A percentile compares a stretch with the other conserved stretches of the same genome.
phyloP scores from a whole-genome alignment of 768 basidiomycete genomes.

The Trichaptum fuscoviolaceum region DNA sequence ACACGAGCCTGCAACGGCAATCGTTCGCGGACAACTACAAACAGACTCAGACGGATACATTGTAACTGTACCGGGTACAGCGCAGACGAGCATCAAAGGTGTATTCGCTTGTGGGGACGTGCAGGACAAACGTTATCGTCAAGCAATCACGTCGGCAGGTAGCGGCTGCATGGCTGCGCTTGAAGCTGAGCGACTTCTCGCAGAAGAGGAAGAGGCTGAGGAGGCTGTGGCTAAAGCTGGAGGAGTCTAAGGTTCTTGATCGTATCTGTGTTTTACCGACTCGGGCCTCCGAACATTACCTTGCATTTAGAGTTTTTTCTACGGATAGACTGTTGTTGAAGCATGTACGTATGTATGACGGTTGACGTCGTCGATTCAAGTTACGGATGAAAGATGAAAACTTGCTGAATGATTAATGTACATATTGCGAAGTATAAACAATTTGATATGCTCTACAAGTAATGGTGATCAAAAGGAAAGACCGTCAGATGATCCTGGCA shows the following conservation, averaged over 20 bases:
- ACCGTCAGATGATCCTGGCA: background rate
- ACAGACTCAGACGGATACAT: constrained; percentile 95
- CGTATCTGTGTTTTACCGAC: background rate
- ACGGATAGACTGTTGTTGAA: background rate
- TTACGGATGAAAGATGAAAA: background rate
- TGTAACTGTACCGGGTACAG: constrained; percentile 91
- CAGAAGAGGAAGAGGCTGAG: constrained; percentile 71
- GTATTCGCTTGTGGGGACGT: constrained; percentile 99
- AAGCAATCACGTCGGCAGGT: constrained; percentile 89
- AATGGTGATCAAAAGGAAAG: background rate
- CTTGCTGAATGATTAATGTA: background rate
- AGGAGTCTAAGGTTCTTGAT: background rate
- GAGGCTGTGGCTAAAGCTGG: background rate
- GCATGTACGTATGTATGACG: background rate
- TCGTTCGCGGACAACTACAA: constrained; percentile 84
- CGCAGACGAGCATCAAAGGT: constrained; percentile 89
- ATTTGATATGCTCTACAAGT: background rate
- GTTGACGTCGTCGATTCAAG: too few species aligned
- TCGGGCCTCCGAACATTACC: background rate
- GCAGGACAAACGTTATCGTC: constrained; percentile 93
- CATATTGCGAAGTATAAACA: constrained; percentile 1
- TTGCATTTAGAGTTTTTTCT: background rate
- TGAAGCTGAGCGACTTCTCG: constrained; percentile 87
- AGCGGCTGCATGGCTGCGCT: constrained; percentile 97
- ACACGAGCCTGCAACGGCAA: constrained; percentile 87